A percentile compares a stretch with the other conserved stretches of the same genome.
Conservation (phyloP, 2,329 filamentous ascomycete species). For the Chalaropsis ovoidea region DNA sequence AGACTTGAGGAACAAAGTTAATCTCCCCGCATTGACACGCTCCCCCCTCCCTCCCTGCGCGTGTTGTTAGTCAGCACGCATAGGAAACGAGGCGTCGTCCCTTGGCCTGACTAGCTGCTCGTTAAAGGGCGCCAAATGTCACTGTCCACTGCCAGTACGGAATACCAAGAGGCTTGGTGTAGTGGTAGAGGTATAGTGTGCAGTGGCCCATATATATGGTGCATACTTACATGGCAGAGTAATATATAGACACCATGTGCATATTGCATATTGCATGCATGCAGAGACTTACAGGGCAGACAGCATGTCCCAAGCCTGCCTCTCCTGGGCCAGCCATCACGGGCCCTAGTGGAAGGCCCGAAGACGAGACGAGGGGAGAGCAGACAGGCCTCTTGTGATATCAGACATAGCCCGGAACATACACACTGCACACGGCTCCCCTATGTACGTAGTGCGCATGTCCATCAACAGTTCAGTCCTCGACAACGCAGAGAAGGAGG, state of each 20-base stretch:
- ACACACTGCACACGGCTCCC: not conserved
- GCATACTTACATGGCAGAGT: no score
- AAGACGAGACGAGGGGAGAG: not conserved
- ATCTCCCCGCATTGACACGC: not conserved
- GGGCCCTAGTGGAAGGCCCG: slow-evolving; percentile 11
- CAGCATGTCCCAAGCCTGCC: not conserved
- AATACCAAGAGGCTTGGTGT: not conserved
- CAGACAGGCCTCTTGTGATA: not conserved
- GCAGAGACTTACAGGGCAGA: not conserved
- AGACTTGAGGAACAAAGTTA: not conserved
- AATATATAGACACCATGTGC: not conserved
- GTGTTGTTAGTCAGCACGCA: not conserved
- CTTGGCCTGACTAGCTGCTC: not conserved
- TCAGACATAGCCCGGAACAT: not conserved
- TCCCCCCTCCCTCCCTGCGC: not conserved
- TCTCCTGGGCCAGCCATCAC: not conserved
- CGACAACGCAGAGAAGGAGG: not conserved
- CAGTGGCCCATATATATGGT: no score
- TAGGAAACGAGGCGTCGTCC: not conserved
- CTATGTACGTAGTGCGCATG: not conserved
- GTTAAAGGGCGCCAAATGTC: not conserved
- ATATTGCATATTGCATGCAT: not conserved
- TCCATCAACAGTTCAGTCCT: not conserved
- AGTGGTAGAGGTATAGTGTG: not conserved
- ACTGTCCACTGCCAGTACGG: not conserved